These are phyloP conservation scores for Cerioporus squamosus DNA, from an alignment of 1,284 basidiomycete species.

Conservation along the genomic window DNA sequence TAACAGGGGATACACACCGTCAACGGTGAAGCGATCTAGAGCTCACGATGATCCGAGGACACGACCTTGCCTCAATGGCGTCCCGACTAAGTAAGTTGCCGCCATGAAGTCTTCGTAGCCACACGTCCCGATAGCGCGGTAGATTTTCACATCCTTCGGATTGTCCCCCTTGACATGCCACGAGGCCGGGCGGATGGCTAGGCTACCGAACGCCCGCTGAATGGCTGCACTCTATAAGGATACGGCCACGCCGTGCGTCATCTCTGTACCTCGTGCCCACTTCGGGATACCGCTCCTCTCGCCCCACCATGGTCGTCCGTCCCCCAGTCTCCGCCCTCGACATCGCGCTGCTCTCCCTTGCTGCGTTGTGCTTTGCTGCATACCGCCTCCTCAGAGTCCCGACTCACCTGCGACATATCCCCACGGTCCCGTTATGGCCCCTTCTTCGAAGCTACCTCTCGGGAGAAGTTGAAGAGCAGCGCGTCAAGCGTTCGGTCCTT, in stretches of 20 bases:
- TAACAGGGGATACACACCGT: not conserved
- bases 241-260: not conserved
- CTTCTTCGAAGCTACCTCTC: conserved; percentile 27
- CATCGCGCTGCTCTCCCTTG: not conserved
- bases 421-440: conserved; percentile 24
- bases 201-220: not conserved
- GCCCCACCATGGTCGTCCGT: not conserved
- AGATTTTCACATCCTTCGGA: not conserved
- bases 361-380: conserved; percentile 1
- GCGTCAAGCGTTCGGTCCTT: conserved; percentile 25
- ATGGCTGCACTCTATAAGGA: not conserved
- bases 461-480: conserved; percentile 26
- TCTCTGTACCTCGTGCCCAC: not conserved
- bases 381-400: conserved; percentile 20
- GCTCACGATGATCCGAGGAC: not conserved
- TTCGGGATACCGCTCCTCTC: not conserved
- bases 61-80: no score
- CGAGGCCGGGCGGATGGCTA: not conserved
- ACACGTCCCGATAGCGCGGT: not conserved
- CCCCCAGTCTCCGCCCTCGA: conserved; percentile 6
- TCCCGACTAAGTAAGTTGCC: no score
- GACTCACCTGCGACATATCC: conserved; percentile 26
- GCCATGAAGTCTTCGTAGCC: not conserved
- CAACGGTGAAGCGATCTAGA: not conserved
- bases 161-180: not conserved